Evolutionary conservation across 495 filamentous ascomycete species (phyloP).

Genomic region (Hypomontagnella submonticulosa): DNA sequence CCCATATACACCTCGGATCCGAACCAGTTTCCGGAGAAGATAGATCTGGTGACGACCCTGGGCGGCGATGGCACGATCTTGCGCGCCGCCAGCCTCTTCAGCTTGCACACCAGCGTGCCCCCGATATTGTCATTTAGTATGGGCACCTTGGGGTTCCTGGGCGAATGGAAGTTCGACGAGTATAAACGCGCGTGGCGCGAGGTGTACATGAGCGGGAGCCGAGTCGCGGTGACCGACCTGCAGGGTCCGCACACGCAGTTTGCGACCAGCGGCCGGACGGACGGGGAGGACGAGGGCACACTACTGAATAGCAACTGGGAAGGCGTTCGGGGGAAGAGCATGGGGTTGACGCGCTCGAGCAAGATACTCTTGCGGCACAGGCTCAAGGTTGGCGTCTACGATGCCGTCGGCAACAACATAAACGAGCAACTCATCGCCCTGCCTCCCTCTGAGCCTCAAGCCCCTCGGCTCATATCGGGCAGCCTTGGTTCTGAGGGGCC

Average conservation of each 20-base stretch:
- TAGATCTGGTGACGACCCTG: constrained; percentile 87
- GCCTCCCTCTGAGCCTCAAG: constrained; percentile 57
- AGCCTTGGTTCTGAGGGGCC: background rate
- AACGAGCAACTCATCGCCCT: constrained; percentile 60
- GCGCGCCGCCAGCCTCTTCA: constrained; percentile 90
- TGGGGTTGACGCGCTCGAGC: constrained; percentile 77
- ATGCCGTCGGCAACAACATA: constrained; percentile 66
- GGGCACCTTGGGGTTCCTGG: constrained; percentile 93
- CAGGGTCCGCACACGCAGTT: constrained; percentile 58
- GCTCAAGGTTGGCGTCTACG: constrained; percentile 82
- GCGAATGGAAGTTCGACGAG: constrained; percentile 95
- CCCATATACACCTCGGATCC: constrained; percentile 76
- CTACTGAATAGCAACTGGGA: constrained; percentile 66
- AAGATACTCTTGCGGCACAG: constrained; percentile 87
- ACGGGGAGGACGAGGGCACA: constrained; percentile 26
- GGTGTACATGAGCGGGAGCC: constrained; percentile 90
- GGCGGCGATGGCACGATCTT: constrained; percentile 97
- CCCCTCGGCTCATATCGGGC: constrained; percentile 40
- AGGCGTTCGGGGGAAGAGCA: constrained; percentile 78
- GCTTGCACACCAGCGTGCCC: constrained; percentile 80
- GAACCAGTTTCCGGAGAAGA: constrained; percentile 67
- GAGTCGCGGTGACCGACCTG: constrained; percentile 59
- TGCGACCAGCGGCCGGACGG: constrained; percentile 38
- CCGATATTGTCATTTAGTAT: constrained; percentile 96
- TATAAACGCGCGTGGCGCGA: constrained; percentile 91